Base-by-base conservation (phyloP, 371 early-diverging fungal species). In the Syncephalastrum contaminatum region DNA sequence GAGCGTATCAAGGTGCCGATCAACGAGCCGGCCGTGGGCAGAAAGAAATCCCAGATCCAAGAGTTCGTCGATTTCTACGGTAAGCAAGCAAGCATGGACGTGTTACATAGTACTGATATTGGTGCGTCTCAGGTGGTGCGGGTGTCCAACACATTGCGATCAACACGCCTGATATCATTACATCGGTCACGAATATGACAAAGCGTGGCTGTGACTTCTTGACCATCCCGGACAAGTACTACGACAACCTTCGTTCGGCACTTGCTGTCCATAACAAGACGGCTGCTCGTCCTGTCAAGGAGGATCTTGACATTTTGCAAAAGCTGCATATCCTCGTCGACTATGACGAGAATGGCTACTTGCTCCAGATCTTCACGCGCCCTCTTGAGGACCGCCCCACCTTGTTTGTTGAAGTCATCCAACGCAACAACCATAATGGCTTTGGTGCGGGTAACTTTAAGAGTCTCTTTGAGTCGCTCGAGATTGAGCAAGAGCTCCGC, bases 401-500 rank as follows among this genome's bases (percentile, higher is more conserved):
- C 2, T 77, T 97, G 41, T 98, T 97, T 72, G 81, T 95, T 44
- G 98, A 98, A 73, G 87, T 98, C 67, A 98, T 97, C 67, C 97
- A 98, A 75, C 89, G 97, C 40, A 84, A 88, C 51, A 94, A 95
- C 70, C 93, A 94, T 65, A 84, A 91, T 71, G 96, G 98, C 21
- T 98, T 97, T 70, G 98, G 98, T 54, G 97, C 97, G 42, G 98
- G 98, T 53, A 98, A 98, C 83, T 98, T 98, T 83, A 93, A 96
- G 89, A 91, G 91, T 61, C 79, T 94, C 54, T 98, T 98, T 77
- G 96, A 95, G 75, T 84, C 92, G 41, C 87, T 98, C 49, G 98
- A 98, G 80, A 67, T 83, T 40, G 98, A 98, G 81, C 97, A 98
- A 78, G 91, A 81, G 13, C 73, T 84, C 50, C 90, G 98, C 57